Base-by-base conservation (phyloP, 2,329 filamentous ascomycete species). In the Sclerotinia minor region DNA sequence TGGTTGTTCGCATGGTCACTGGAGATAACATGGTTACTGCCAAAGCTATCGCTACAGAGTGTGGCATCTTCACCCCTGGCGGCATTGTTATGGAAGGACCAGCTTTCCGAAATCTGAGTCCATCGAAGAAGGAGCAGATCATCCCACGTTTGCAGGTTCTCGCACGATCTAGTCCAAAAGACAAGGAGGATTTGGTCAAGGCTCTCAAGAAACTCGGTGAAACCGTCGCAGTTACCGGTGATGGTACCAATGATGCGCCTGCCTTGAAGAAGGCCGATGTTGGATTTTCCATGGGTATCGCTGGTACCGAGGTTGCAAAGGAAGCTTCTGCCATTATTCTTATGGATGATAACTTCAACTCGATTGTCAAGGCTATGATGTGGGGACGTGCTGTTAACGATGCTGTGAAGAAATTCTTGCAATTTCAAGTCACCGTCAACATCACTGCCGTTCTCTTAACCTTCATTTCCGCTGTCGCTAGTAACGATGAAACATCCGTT, bases 391-490 rank as follows among this genome's bases (percentile, higher is more conserved):
- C 85, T 24, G 84, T 84, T 69, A 84, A 84, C 70, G 83, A 84
- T 71, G 81, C 83, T 2, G 83, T 84, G 45, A 80, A 82, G 75
- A 84, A 84, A 72, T 84, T 84, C 73, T 75, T 84, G 60, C 80
- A 85, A 71, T 85, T 85, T 68, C 86, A 89, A 78, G 83, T 89
- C 72, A 89, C 86, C 0, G 91, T 94, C 78, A 94, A 93, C 80
- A 91, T 93, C 74, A 93, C 90, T 3, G 91, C 91, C 60, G 91
- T 93, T 63, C 73, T 89, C n/a, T 81, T 93, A 54, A 92, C 91
- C 0, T 93, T 94, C 72, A 86, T 93, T 67, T 90, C 90, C 2
- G 87, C 90, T 21, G 89, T 93, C n/a, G 84, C 87, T 49, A 90
- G 83, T 76, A 74, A 75, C 8, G 75, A 85, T 1, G 87, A 91